phyloP scores from a whole-genome alignment of 345 rosid species.

The Firmiana major region DNA sequence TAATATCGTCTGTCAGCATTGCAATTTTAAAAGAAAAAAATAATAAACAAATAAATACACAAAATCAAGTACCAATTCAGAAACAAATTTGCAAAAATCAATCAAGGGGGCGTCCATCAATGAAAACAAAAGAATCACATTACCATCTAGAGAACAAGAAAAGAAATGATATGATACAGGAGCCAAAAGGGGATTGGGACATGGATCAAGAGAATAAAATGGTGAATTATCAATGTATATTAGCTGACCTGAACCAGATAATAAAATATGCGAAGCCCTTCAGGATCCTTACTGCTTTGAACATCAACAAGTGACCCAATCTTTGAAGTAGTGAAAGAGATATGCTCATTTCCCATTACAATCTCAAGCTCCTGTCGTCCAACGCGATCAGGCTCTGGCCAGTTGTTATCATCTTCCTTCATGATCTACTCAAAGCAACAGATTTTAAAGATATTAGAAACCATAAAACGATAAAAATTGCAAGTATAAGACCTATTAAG shows the following conservation, averaged over 20 bases:
- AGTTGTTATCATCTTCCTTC: slow-evolving; percentile 97
- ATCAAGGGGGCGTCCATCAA: background rate
- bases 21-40: no score
- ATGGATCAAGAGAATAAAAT: slow-evolving; percentile 9
- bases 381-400: slow-evolving; percentile 99
- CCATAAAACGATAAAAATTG: background rate
- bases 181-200: background rate
- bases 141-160: background rate
- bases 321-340: slow-evolving; percentile 91
- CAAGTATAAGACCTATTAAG: background rate
- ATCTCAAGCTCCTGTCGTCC: slow-evolving; percentile 98
- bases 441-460: background rate
- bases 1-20: background rate
- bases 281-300: slow-evolving; percentile 92
- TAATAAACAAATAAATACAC: background rate
- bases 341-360: slow-evolving; percentile 96
- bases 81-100: background rate
- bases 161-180: no score
- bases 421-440: slow-evolving; percentile 50
- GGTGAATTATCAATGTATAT: background rate
- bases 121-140: background rate
- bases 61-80: background rate
- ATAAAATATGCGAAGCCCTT: slow-evolving; percentile 96
- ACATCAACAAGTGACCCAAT: slow-evolving; percentile 98
- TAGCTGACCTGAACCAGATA: slow-evolving; percentile 93